These are phyloP conservation scores for Juglanconis juglandina DNA, from an alignment of 2,329 filamentous ascomycete species.

Conservation along the genomic window DNA sequence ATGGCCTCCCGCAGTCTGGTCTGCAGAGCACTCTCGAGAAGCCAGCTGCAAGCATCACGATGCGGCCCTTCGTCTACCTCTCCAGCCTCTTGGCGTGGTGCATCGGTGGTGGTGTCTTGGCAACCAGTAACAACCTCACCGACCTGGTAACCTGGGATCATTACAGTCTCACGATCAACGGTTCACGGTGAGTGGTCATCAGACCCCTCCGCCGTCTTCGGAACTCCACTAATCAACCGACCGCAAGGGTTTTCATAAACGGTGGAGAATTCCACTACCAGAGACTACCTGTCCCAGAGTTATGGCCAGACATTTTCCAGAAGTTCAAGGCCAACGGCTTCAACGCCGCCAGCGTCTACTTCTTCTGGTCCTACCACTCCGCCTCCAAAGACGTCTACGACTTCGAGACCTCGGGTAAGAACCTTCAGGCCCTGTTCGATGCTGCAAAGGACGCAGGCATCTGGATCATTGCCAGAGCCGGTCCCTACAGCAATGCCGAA, in stretches of 20 bases:
- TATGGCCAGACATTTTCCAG: constrained; percentile 53
- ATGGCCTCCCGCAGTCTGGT: neutral
- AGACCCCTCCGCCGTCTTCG: constrained; percentile 26
- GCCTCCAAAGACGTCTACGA: constrained; percentile 42
- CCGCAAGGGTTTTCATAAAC: constrained; percentile 22
- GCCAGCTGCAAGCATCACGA: neutral
- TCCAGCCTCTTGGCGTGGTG: constrained; percentile 10
- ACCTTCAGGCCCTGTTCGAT: constrained; percentile 48
- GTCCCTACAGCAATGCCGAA: constrained; percentile 37
- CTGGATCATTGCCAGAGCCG: constrained; percentile 48
- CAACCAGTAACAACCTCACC: constrained; percentile 39
- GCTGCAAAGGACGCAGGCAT: constrained; percentile 49
- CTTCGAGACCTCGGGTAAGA: constrained; percentile 48
- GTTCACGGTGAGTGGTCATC: constrained; percentile 36
- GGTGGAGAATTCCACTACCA: constrained; percentile 52
- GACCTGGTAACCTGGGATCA: constrained; percentile 49
- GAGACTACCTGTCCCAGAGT: constrained; percentile 49
- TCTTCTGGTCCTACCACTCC: constrained; percentile 49
- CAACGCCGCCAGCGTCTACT: constrained; percentile 48
- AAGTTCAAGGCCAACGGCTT: constrained; percentile 52
- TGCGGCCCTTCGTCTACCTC: constrained; percentile 14
- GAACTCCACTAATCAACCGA: constrained; percentile 8
- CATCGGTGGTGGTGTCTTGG: constrained; percentile 21
- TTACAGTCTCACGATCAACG: constrained; percentile 48
- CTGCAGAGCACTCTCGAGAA: neutral